Conservation (phyloP, 805 yeast genomes). For the Wickerhamomyces chaumierensis region DNA sequence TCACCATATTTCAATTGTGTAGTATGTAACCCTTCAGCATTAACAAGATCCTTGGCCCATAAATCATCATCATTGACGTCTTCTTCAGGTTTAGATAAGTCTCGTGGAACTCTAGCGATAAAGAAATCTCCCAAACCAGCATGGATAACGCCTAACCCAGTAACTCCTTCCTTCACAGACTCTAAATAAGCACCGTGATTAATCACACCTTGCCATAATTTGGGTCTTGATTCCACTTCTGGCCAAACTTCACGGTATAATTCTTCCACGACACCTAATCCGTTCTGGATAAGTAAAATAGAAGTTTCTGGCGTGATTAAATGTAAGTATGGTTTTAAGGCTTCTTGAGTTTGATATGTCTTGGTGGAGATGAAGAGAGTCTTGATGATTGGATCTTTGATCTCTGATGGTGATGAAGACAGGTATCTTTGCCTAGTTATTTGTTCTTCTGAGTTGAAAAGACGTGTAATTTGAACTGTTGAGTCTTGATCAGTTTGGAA, state of each 20-base stretch:
- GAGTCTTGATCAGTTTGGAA: slow-evolving; percentile 11
- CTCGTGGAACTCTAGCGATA: slow-evolving; percentile 44
- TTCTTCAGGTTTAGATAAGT: slow-evolving; percentile 7
- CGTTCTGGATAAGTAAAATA: slow-evolving; percentile 74
- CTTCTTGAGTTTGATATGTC: slow-evolving; percentile 32
- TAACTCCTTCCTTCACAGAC: slow-evolving; percentile 14
- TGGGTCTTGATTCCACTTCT: slow-evolving; percentile 33
- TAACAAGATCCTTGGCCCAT: slow-evolving; percentile 19
- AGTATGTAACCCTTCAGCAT: slow-evolving; percentile 19
- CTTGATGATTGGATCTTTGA: slow-evolving; percentile 8
- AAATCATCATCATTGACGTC: slow-evolving; percentile 2
- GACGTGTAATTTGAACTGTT: slow-evolving; percentile 10
- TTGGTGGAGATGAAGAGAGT: neutral
- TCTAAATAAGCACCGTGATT: slow-evolving; percentile 70
- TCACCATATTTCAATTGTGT: slow-evolving; percentile 31
- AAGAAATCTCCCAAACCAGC: slow-evolving; percentile 64
- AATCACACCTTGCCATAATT: slow-evolving; percentile 62
- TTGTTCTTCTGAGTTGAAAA: slow-evolving; percentile 11
- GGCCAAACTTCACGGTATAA: slow-evolving; percentile 48
- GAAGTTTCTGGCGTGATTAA: slow-evolving; percentile 42
- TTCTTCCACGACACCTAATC: slow-evolving; percentile 68
- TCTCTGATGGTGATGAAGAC: slow-evolving; percentile 8
- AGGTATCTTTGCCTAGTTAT: neutral
- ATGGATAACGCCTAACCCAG: slow-evolving; percentile 40
- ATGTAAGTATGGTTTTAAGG: slow-evolving; percentile 44